Base-by-base conservation (phyloP, 2,329 filamentous ascomycete species). In the Cladosporium sp. region DNA sequence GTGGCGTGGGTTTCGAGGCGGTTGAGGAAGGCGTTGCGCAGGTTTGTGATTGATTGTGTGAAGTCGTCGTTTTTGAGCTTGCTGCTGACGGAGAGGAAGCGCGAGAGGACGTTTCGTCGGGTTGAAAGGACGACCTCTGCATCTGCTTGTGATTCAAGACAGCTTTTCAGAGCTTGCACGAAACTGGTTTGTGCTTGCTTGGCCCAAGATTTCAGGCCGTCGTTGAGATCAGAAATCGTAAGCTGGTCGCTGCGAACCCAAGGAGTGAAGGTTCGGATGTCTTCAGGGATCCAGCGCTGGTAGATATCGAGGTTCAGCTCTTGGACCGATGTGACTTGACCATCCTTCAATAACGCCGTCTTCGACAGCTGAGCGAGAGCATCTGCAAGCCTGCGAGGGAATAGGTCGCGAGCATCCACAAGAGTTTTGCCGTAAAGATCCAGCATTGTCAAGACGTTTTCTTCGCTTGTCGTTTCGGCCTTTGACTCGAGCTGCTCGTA, bases 251-350 rank as follows among this genome's bases (percentile, higher is more conserved):
- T 84, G 31, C 87, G 83, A 34, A 95, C 87, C 72, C 89, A 95
- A 0, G 91, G 91, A 1, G 84, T 92, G 65, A 95, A 96, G 58
- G 86, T 86, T 43, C 81, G 82, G 40, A 95, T 87, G 55, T 95
- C 89, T 7, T 90, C 83, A 14, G 86, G 80, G 57, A 93, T 87
- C 87, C 90, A 95, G 16, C 79, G 78, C 58, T 85, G 82, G 62
- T 89, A 83, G 9, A 93, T 72, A 63, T 95, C 89, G 22, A 96
- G 72, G 34, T 87, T 81, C 10, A 95, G 72, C 13, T 85, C 85
- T 58, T 87, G 82, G 1, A 93, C 69, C 1, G 73, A 70, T 50
- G 79, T 77, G 14, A 96, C 73, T 1, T 83, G 77, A 1, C 77
- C 70, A 65, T 95, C 87, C n/a, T 82, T 81, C 3, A 96, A 72